phyloP scores from a whole-genome alignment of 164 flowering plant species.

The Stephania cephalantha region DNA sequence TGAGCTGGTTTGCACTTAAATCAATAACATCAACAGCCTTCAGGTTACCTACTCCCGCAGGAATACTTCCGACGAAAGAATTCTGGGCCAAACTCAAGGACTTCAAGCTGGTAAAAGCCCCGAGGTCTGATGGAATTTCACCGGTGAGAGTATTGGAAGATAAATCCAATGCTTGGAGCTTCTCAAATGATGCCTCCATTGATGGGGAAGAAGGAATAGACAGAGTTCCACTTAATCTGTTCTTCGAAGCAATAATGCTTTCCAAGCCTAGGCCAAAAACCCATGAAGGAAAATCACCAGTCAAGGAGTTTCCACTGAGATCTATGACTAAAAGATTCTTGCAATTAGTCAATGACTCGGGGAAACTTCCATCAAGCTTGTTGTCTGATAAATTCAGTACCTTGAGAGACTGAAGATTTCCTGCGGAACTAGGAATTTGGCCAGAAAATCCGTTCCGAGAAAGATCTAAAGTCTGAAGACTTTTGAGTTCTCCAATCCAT shows the following conservation, averaged over 20 bases:
- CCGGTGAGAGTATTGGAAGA: conserved; percentile 67
- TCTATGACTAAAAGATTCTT: conserved; percentile 43
- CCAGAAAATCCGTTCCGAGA: conserved; percentile 70
- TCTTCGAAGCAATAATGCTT: conserved; percentile 28
- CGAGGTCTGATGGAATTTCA: conserved; percentile 38
- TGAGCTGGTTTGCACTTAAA: conserved; percentile 59
- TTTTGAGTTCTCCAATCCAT: conserved; percentile 72
- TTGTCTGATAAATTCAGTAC: conserved; percentile 54
- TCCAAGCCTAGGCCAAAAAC: conserved; percentile 38
- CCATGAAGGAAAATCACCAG: conserved; percentile 65
- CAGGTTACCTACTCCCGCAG: conserved; percentile 55
- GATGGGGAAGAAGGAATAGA: conserved; percentile 19
- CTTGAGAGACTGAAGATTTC: conserved; percentile 48
- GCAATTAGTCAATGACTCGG: conserved; percentile 52
- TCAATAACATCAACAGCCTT: conserved; percentile 53
- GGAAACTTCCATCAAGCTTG: conserved; percentile 53
- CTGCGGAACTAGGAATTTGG: conserved; percentile 49
- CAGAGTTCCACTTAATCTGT: conserved; percentile 31
- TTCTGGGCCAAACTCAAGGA: conserved; percentile 62
- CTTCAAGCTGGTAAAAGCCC: conserved; percentile 48
- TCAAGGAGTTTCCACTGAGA: conserved; percentile 53
- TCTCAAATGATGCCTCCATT: conserved; percentile 18
- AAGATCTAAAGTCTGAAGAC: conserved; percentile 69
- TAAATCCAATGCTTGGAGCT: conserved; percentile 51
- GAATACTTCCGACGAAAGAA: conserved; percentile 55